Percentiles rank a stretch among this genome's conserved stretches.
Evolutionary conservation across 805 yeast species (phyloP).

Genomic region (Tetrapisispora fleetii): DNA sequence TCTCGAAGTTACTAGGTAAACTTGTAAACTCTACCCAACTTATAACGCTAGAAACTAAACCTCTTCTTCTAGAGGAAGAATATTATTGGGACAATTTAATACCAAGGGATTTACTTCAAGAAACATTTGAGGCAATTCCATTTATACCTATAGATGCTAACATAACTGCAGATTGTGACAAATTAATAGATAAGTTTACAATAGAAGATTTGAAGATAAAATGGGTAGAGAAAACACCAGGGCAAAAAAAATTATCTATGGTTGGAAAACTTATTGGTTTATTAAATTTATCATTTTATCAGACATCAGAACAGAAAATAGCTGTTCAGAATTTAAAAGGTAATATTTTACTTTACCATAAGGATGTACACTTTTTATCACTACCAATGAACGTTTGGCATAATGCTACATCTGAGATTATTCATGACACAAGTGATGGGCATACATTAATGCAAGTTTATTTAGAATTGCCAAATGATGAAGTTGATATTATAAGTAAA

Average conservation of each 20-base stretch:
- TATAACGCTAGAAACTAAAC: slow-evolving; percentile 13
- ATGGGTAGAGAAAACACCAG: slow-evolving; percentile 24
- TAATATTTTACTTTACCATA: slow-evolving; percentile 31
- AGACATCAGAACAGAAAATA: slow-evolving; percentile 18
- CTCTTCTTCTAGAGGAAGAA: slow-evolving; percentile 5
- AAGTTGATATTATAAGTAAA: slow-evolving; percentile 34
- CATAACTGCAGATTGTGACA: slow-evolving; percentile 14
- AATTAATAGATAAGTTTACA: slow-evolving; percentile 30
- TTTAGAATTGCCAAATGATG: slow-evolving; percentile 34
- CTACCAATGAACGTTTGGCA: slow-evolving; percentile 39
- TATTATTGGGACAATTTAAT: slow-evolving; percentile 5
- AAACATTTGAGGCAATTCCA: slow-evolving; percentile 11
- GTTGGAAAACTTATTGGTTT: slow-evolving; percentile 31
- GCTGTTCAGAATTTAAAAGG: slow-evolving; percentile 35
- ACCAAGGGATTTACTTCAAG: slow-evolving; percentile 10
- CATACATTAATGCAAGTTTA: slow-evolving; percentile 28
- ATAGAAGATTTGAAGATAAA: slow-evolving; percentile 31
- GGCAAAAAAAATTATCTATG: slow-evolving; percentile 28
- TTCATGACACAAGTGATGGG: slow-evolving; percentile 14
- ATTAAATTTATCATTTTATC: slow-evolving; percentile 26
- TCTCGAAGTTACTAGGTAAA: slow-evolving; percentile 19
- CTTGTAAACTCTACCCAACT: slow-evolving; percentile 15
- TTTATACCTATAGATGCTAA: slow-evolving; percentile 16
- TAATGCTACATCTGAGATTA: slow-evolving; percentile 31
- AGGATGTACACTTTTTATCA: slow-evolving; percentile 35